Evolutionary conservation across 1,139 yeast genomes (phyloP).

Genomic region (Candida neerlandica): DNA sequence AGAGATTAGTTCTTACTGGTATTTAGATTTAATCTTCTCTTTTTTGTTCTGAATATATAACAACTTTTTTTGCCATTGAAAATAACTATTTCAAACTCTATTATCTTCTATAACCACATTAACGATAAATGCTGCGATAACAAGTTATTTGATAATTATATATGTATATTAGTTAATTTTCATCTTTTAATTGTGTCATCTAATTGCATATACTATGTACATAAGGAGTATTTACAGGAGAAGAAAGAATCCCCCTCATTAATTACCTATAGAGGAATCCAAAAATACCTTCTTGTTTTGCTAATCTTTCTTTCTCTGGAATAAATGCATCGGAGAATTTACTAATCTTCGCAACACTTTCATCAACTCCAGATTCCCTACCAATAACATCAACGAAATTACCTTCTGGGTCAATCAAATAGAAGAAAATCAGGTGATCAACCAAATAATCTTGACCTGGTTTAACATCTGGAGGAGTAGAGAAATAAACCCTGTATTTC

Average conservation of each 20-base stretch:
- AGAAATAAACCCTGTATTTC: constrained; percentile 87
- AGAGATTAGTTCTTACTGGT: constrained; percentile 37
- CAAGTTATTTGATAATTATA: not conserved
- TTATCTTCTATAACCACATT: too few species aligned
- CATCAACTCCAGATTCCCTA: constrained; percentile 78
- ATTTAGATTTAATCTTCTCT: not conserved
- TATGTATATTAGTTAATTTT: too few species aligned
- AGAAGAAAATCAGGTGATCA: constrained; percentile 95
- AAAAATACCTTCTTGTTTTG: constrained; percentile 57
- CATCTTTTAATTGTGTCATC: too few species aligned
- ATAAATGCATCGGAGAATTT: constrained; percentile 77
- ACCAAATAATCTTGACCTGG: constrained; percentile 96
- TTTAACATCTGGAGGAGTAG: constrained; percentile 90
- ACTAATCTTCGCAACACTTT: constrained; percentile 77
- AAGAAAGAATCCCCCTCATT: not conserved
- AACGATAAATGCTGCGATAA: too few species aligned
- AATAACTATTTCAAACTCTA: too few species aligned
- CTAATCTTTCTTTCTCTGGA: constrained; percentile 70
- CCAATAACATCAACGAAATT: constrained; percentile 93
- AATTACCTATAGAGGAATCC: constrained; percentile 53
- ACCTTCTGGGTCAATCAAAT: constrained; percentile 96
- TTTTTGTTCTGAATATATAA: too few species aligned
- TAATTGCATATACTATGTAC: constrained; percentile 3
- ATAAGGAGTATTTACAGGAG: not conserved
- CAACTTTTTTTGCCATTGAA: not conserved